Base-by-base conservation (phyloP, 2,329 filamentous ascomycete species). In the Microascus cirrosus region DNA sequence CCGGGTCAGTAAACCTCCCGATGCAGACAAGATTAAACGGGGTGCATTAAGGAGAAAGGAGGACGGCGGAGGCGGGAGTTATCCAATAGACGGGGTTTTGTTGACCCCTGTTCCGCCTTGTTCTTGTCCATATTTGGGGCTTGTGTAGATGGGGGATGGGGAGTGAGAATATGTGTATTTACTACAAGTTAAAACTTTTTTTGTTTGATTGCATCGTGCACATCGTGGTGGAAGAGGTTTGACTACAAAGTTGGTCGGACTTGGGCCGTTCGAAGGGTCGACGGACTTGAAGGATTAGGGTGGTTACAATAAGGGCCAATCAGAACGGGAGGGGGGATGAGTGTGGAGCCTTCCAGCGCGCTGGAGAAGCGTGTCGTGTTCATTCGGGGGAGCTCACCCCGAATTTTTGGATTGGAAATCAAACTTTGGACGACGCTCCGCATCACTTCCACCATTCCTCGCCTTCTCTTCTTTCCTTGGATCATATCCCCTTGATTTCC, bases 1-100 rank as follows among this genome's bases (percentile, higher is more conserved):
- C 94, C 94, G 50, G 94, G 94, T 63, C 90, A 95, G 82, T 96
- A 90, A 77, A 74, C 5, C 22, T 4, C 7, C 18, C 36, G 42
- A 48, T 5, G 42, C 18, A 13, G 3, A 42, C 36, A 11, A 22
- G 42, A 22, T 20, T 10, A 22, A 48, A 4, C 18, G 42, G 42
- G 42, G 42, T 13, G 36, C 12, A 13, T 25, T 12, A 39, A 20
- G 36, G 45, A 25, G 22, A 36, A 52, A 54, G 2, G 25, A 50
- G 39, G 39, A 45, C 39, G 39, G 18, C 11, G 39, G 18, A 50
- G 45, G 45, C 20, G n/a, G 45, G n/a, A 8, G 22, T 24, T 50
- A 50, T 50, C 24, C 20, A 50, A 50, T 50, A 50, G 22, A 22
- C 45, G 45, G 45, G 45, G n/a, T 18, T 45, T 42, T 42, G 36